A percentile compares a stretch with the other conserved stretches of the same genome.
These are phyloP conservation scores for Sporothrix luriei DNA, from an alignment of 2,329 filamentous ascomycete genomes.

Conservation along the genomic window DNA sequence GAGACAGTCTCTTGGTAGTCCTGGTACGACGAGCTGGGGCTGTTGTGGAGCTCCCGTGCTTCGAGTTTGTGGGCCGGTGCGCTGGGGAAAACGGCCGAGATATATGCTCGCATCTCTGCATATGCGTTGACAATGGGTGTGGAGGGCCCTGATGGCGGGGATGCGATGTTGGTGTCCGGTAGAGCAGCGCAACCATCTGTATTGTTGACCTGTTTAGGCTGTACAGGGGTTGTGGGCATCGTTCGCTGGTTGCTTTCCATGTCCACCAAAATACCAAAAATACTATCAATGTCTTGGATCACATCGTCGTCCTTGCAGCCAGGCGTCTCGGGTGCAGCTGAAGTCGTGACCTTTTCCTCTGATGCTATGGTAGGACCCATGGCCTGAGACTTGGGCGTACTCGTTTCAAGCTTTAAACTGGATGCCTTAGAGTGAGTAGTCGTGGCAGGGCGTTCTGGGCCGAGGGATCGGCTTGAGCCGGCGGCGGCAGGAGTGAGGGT, in stretches of 20 bases:
- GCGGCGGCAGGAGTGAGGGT: neutral
- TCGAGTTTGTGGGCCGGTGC: neutral
- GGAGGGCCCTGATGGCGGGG: conserved; percentile 24
- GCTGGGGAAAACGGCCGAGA: conserved; percentile 25
- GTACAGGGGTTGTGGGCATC: neutral
- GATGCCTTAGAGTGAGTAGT: neutral
- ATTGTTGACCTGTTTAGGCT: neutral
- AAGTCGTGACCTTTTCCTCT: neutral
- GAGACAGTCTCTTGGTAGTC: conserved; percentile 28
- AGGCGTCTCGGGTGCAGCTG: neutral
- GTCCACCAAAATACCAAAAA: conserved; percentile 31
- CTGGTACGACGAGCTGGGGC: conserved; percentile 28
- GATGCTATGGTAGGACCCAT: neutral
- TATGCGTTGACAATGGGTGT: conserved; percentile 34
- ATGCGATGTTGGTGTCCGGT: neutral
- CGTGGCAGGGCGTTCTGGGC: neutral
- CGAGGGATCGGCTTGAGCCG: neutral
- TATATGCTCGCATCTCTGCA: conserved; percentile 33
- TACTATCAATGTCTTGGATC: conserved; percentile 31
- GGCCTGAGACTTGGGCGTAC: neutral
- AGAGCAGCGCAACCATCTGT: neutral
- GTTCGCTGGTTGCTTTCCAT: conserved; percentile 21
- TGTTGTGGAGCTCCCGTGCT: neutral
- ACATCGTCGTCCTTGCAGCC: neutral
- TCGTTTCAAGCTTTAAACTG: neutral